These are phyloP conservation scores for Triticum monococcum DNA, from an alignment of 176 grass and related monocot genomes.

Conservation along the genomic window DNA sequence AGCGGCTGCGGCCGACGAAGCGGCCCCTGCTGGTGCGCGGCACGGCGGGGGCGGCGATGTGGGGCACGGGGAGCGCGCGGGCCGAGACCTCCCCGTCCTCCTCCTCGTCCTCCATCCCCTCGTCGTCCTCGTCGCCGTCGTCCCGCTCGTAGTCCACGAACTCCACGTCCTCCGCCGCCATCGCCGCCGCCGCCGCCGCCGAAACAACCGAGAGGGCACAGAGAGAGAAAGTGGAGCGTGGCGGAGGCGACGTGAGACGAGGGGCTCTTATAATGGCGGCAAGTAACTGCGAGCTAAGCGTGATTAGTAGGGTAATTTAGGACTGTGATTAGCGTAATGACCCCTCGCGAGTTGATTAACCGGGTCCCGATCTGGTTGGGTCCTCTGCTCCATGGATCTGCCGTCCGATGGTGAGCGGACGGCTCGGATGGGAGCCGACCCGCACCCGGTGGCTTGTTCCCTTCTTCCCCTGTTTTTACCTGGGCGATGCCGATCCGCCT, in stretches of 20 bases:
- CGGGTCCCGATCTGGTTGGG: neutral
- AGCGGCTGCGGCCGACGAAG: conserved; percentile 37
- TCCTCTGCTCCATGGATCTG: neutral
- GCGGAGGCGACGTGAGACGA: conserved; percentile 1
- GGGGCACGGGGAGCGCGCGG: conserved; percentile 47
- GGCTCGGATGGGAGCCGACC: neutral
- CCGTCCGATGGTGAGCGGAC: neutral
- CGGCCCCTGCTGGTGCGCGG: conserved; percentile 33
- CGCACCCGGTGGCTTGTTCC: neutral
- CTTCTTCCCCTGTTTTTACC: neutral
- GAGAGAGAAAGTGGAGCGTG: neutral
- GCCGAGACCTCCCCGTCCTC: conserved; percentile 28
- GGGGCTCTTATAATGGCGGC: conserved; percentile 36
- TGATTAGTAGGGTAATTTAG: conserved; percentile 22
- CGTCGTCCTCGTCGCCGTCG: conserved; percentile 38
- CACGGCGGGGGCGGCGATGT: conserved; percentile 37
- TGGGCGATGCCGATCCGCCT: neutral
- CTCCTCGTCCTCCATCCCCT: conserved; percentile 48
- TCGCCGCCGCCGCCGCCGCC: conserved; percentile 3
- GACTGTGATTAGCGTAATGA: neutral
- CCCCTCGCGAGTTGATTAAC: neutral
- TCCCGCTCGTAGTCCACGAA: conserved; percentile 37
- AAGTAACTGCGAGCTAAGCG: conserved; percentile 10
- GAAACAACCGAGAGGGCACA: neutral
- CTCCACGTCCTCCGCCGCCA: conserved; percentile 24